Evolutionary conservation across 257 asterid genomes (phyloP).

Genomic region (Solanum medicagineum): DNA sequence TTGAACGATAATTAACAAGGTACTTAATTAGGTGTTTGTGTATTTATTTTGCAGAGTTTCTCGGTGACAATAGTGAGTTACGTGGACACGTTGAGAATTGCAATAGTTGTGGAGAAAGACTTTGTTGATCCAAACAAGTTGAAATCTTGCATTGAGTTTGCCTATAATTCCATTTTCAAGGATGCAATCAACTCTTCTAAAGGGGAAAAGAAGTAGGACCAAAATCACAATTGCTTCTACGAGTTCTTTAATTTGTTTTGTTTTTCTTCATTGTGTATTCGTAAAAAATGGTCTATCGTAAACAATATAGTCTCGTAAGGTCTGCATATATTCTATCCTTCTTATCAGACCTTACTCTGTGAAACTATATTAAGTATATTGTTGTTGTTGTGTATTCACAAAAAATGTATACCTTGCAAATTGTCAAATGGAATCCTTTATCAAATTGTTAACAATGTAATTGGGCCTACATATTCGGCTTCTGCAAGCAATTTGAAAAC

Average conservation of each 20-base stretch:
- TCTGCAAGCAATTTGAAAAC: not conserved
- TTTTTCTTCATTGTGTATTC: too few species aligned
- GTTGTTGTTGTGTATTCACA: not conserved
- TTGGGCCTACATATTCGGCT: not conserved
- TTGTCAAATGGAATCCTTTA: not conserved
- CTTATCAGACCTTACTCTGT: accelerated
- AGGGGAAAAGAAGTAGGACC: not conserved
- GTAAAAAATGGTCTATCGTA: not conserved
- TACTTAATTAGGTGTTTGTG: not conserved
- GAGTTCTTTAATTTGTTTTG: too few species aligned
- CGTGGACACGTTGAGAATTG: constrained; percentile 36
- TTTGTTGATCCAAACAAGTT: constrained; percentile 39
- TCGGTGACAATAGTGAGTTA: constrained; percentile 42
- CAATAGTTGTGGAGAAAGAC: constrained; percentile 41
- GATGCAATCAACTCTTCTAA: constrained; percentile 19
- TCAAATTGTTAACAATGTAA: not conserved
- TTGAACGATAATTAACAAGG: too few species aligned
- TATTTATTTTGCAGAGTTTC: constrained; percentile 30
- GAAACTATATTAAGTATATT: not conserved
- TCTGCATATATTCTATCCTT: not conserved
- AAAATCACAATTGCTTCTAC: not conserved
- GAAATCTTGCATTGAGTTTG: constrained; percentile 36
- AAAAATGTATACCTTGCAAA: not conserved
- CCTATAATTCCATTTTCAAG: constrained; percentile 30
- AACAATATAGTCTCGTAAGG: not conserved